Evolutionary conservation across 495 filamentous ascomycete species (phyloP).

Genomic region (Neurospora sp.): DNA sequence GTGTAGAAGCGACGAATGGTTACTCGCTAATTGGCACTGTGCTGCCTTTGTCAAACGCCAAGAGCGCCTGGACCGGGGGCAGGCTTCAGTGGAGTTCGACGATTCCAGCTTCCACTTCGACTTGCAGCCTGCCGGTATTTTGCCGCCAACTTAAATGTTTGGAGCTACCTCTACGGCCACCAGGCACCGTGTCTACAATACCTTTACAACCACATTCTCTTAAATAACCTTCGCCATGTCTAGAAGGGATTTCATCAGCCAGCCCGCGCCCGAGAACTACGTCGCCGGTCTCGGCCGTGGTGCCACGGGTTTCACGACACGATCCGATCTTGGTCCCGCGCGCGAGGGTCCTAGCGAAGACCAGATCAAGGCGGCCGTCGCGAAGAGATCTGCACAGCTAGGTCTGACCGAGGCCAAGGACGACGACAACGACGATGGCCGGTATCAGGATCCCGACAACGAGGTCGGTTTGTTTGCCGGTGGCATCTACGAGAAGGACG

Average conservation of each 20-base stretch:
- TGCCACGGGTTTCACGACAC: conserved; percentile 94
- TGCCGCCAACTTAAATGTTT: neutral
- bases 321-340: conserved; percentile 92
- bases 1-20: neutral
- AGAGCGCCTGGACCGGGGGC: neutral
- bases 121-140: neutral
- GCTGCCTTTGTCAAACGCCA: neutral
- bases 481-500: conserved; percentile 88
- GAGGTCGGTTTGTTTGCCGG: conserved; percentile 92
- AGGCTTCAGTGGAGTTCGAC: neutral
- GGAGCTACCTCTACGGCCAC: neutral
- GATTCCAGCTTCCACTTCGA: neutral
- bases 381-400: conserved; percentile 76
- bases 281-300: conserved; percentile 96
- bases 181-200: neutral
- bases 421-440: conserved; percentile 72
- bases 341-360: conserved; percentile 95
- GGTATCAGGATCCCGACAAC: conserved; percentile 93
- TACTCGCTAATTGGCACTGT: neutral
- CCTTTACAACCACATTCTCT: neutral
- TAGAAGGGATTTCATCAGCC: conserved; percentile 83
- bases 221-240: conserved; percentile 37
- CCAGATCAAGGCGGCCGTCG: conserved; percentile 93
- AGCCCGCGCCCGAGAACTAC: conserved; percentile 93
- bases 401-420: conserved; percentile 68